Conservation (phyloP, 805 yeast genomes). For the Danielia reshetovae region DNA sequence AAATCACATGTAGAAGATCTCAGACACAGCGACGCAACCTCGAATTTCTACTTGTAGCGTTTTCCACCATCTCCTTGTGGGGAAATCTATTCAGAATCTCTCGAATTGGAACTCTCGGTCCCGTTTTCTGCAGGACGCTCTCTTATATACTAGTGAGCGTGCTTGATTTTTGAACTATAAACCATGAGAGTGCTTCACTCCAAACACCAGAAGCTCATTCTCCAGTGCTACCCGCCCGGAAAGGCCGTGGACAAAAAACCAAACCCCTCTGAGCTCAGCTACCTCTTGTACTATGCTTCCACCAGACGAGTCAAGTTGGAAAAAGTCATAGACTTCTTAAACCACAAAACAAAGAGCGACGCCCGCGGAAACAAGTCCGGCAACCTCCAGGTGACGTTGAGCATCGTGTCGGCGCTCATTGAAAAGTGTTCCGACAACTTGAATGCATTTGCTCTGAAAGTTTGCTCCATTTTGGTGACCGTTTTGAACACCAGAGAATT, state of each 20-base stretch:
- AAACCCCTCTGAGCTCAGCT: slow-evolving; percentile 85
- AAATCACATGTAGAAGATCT: too few relatives aligned
- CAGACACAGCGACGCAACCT: too few relatives aligned
- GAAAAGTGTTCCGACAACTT: slow-evolving; percentile 77
- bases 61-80: too few relatives aligned
- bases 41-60: too few relatives aligned
- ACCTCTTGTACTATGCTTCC: slow-evolving; percentile 83
- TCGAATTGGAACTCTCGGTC: too few relatives aligned
- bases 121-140: too few relatives aligned
- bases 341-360: slow-evolving; percentile 59
- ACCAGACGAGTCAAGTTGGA: slow-evolving; percentile 85
- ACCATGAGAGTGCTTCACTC: slow-evolving; percentile 49
- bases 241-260: slow-evolving; percentile 84
- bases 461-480: slow-evolving; percentile 53
- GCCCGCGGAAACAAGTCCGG: slow-evolving; percentile 63
- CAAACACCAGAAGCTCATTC: slow-evolving; percentile 84
- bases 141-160: too few relatives aligned
- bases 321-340: slow-evolving; percentile 72
- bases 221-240: slow-evolving; percentile 93
- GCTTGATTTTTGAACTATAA: too few relatives aligned
- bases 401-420: slow-evolving; percentile 64
- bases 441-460: slow-evolving; percentile 72
- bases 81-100: too few relatives aligned
- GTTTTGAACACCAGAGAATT: slow-evolving; percentile 58
- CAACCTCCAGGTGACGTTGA: slow-evolving; percentile 77